A percentile compares a stretch with the other conserved stretches of the same genome.
phyloP scores from a whole-genome alignment of 2,329 filamentous ascomycete genomes.

The Chalaropsis thielavioides region DNA sequence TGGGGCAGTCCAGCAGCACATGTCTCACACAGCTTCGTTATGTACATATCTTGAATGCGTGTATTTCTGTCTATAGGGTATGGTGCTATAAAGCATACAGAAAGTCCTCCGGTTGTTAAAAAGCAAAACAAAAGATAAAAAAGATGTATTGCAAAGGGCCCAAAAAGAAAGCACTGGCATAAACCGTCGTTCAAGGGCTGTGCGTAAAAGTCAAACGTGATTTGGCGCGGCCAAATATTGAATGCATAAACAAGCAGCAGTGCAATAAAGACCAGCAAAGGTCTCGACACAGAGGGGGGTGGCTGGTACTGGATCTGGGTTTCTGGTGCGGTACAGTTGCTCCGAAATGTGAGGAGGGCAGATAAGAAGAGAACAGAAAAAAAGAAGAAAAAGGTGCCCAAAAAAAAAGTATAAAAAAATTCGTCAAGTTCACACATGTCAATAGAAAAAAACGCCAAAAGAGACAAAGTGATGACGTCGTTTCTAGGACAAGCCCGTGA shows the following conservation, averaged over 20 bases:
- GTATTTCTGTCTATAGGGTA: constrained; percentile 1
- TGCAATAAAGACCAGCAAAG: background rate
- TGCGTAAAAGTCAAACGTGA: background rate
- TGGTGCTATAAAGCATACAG: background rate
- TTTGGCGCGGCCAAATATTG: background rate
- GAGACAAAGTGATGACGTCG: background rate
- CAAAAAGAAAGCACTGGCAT: background rate
- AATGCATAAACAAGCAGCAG: constrained; percentile 1
- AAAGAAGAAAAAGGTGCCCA: background rate
- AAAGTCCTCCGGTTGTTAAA: background rate
- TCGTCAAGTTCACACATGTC: background rate
- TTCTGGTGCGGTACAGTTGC: constrained; percentile 1
- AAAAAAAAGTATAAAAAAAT: background rate
- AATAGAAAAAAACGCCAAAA: background rate
- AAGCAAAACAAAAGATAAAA: background rate
- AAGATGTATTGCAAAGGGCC: background rate
- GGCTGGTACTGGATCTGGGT: background rate
- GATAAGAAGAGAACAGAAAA: background rate
- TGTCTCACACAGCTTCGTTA: background rate
- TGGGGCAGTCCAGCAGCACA: too few species aligned
- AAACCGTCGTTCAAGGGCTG: background rate
- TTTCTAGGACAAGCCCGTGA: background rate
- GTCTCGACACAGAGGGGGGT: background rate
- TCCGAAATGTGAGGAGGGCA: background rate
- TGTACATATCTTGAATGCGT: background rate